Evolutionary conservation across 2,329 filamentous ascomycete species (phyloP).

Genomic region (Xylariaceae sp.): DNA sequence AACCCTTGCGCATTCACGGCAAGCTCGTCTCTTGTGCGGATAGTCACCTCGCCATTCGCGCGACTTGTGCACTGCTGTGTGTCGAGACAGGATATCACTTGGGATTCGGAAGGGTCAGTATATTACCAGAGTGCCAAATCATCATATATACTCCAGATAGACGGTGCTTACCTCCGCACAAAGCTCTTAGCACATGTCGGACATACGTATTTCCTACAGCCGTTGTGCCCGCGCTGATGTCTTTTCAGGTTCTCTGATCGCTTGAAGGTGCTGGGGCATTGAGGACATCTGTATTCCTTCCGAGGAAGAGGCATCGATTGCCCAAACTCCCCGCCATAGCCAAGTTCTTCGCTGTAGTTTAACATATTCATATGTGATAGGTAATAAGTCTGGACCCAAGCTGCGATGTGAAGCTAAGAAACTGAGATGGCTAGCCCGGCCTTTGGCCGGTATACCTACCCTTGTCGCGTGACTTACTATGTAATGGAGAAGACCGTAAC

Average conservation of each 20-base stretch:
- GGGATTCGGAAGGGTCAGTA: conserved; percentile 9
- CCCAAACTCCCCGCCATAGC: conserved; percentile 5
- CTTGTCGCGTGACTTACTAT: too few relatives aligned
- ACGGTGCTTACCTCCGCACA: conserved; percentile 25
- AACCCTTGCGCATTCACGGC: conserved; percentile 20
- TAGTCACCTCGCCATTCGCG: conserved; percentile 18
- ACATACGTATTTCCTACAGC: conserved; percentile 25
- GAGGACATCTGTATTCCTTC: conserved; percentile 28
- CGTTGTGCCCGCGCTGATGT: conserved; percentile 29
- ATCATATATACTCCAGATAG: background rate
- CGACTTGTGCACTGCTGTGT: conserved; percentile 23
- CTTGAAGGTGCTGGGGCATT: conserved; percentile 29
- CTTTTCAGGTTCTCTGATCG: conserved; percentile 30
- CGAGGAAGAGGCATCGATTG: conserved; percentile 13
- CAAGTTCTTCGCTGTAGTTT: conserved; percentile 3
- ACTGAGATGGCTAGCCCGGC: background rate
- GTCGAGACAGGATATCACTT: conserved; percentile 27
- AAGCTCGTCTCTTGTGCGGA: conserved; percentile 26
- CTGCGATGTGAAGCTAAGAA: conserved; percentile 12
- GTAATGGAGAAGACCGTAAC: too few relatives aligned
- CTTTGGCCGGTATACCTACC: too few relatives aligned
- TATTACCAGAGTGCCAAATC: background rate
- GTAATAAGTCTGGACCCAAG: conserved; percentile 1
- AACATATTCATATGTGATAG: conserved; percentile 7
- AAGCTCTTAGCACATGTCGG: conserved; percentile 30